Evolutionary conservation across 192 early-diverging fungal genomes (phyloP).

Genomic region (Mortierella hygrophila): DNA sequence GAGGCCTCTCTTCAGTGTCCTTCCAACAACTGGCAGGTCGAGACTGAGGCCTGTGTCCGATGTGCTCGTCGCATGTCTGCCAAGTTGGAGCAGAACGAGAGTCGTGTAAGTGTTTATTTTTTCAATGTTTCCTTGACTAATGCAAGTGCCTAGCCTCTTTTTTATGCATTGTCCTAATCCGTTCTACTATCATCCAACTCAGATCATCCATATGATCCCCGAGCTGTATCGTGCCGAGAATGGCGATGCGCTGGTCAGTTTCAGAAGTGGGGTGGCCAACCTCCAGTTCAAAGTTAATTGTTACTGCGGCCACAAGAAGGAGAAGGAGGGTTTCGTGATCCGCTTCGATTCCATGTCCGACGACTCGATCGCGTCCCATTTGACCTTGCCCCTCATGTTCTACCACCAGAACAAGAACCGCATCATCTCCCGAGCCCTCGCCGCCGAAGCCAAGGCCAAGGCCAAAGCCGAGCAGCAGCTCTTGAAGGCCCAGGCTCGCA

Average conservation of each 20-base stretch:
- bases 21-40: conserved; percentile 39
- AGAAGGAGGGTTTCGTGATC: conserved; percentile 48
- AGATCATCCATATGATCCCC: conserved; percentile 48
- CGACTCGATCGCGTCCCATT: conserved; percentile 29
- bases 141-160: not conserved
- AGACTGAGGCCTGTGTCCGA: conserved; percentile 44
- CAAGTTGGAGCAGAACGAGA: conserved; percentile 43
- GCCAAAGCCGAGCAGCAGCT: conserved; percentile 33
- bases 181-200: not conserved
- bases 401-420: conserved; percentile 57
- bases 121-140: not conserved
- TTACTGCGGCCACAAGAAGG: conserved; percentile 52
- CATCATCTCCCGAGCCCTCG: conserved; percentile 28
- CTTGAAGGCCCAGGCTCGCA: conserved; percentile 28
- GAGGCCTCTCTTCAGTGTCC: conserved; percentile 29
- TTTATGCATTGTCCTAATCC: not conserved
- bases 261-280: conserved; percentile 46
- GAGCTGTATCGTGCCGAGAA: conserved; percentile 43
- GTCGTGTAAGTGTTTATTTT: conserved; percentile 31
- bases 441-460: conserved; percentile 38
- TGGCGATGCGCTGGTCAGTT: conserved; percentile 44
- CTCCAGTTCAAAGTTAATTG: conserved; percentile 54
- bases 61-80: conserved; percentile 52
- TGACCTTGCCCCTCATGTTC: conserved; percentile 47
- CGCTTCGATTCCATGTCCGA: conserved; percentile 43